Evolutionary conservation across 768 basidiomycete species (phyloP).

Genomic region (Boletus rufocinnamomeus): DNA sequence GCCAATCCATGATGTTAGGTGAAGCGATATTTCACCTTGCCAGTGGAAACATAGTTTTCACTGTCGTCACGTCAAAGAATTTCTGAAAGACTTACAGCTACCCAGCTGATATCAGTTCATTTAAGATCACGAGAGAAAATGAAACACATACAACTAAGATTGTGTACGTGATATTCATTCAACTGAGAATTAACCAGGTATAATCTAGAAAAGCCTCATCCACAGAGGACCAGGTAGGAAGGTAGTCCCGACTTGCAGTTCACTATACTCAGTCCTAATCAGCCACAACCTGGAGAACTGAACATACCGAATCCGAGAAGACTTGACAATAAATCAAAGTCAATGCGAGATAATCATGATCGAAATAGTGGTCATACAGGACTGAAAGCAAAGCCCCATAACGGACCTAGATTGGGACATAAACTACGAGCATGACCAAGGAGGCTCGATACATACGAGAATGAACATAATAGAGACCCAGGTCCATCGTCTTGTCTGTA

Average conservation of each 20-base stretch:
- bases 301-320: background rate
- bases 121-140: background rate
- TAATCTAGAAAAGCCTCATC: background rate
- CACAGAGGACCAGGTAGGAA: constrained; percentile 9
- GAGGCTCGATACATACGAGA: background rate
- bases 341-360: background rate
- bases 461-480: background rate
- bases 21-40: background rate
- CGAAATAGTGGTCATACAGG: background rate
- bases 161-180: background rate
- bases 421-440: no score
- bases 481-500: background rate
- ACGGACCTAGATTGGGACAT: constrained; percentile 7
- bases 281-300: background rate
- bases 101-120: background rate
- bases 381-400: constrained; percentile 5
- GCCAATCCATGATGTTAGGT: background rate
- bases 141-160: constrained; percentile 9
- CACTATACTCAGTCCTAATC: background rate
- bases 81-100: constrained; percentile 1
- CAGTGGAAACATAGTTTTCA: background rate
- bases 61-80: no score
- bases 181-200: background rate
- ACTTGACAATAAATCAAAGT: background rate
- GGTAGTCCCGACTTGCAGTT: background rate